Conservation (phyloP, 2,329 filamentous ascomycete species). For the Lecanosticta acicola region DNA sequence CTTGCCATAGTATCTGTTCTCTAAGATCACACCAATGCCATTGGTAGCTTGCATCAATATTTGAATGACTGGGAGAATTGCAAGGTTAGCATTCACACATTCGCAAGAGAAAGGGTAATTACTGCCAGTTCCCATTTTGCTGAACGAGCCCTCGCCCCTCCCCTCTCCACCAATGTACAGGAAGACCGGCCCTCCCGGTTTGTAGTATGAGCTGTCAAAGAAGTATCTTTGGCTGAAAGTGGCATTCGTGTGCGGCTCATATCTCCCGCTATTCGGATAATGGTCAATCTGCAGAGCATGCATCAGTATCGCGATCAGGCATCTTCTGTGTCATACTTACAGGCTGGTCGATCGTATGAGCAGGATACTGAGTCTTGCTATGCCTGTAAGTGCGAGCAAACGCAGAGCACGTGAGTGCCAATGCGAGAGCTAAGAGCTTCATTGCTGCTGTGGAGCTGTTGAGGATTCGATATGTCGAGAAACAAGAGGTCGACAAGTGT, state of each 20-base stretch:
- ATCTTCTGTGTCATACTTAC: not conserved
- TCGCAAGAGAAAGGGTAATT: not conserved
- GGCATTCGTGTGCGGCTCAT: conserved; percentile 67
- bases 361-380: conserved; percentile 1
- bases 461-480: no score
- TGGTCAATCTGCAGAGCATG: conserved; percentile 57
- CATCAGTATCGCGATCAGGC: not conserved
- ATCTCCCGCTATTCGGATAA: conserved; percentile 70
- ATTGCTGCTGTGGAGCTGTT: no score
- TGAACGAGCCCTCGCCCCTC: conserved; percentile 54
- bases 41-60: conserved; percentile 51
- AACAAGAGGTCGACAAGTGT: not conserved
- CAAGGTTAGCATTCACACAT: not conserved
- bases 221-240: conserved; percentile 71
- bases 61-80: conserved; percentile 35
- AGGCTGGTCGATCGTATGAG: conserved; percentile 6
- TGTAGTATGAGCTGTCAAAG: conserved; percentile 72
- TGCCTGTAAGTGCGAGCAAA: conserved; percentile 3
- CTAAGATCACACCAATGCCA: conserved; percentile 50
- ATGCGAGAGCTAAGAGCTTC: not conserved
- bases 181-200: conserved; percentile 71
- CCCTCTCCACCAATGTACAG: conserved; percentile 70
- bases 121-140: conserved; percentile 67
- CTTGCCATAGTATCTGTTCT: conserved; percentile 49
- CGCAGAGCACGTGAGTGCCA: not conserved